These are phyloP conservation scores for Suillus lakei DNA, from an alignment of 768 basidiomycete genomes.

Conservation along the genomic window DNA sequence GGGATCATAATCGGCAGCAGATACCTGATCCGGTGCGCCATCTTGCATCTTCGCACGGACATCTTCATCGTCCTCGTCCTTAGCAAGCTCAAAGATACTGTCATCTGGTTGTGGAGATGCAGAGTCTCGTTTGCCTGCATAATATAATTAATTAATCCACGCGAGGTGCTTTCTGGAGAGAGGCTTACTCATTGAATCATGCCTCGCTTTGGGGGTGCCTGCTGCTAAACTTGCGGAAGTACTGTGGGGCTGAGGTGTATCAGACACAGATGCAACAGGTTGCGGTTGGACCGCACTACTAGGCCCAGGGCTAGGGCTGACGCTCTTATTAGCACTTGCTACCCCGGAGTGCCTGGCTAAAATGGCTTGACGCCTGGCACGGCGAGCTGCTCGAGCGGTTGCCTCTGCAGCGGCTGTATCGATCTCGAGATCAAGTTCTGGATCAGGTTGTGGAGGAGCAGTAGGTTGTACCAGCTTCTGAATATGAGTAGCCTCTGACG, in stretches of 20 bases:
- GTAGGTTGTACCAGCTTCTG: slow-evolving; percentile 17
- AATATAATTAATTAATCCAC: slow-evolving; percentile 3
- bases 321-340: slow-evolving; percentile 45
- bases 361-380: slow-evolving; percentile 76
- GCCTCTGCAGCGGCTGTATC: slow-evolving; percentile 58
- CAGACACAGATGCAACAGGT: slow-evolving; percentile 61
- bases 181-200: slow-evolving; percentile 29
- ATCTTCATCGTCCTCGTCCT: slow-evolving; percentile 59
- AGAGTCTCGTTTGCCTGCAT: slow-evolving; percentile 54
- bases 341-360: slow-evolving; percentile 72
- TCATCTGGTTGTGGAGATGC: slow-evolving; percentile 63
- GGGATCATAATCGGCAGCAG: slow-evolving; percentile 93
- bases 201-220: slow-evolving; percentile 13
- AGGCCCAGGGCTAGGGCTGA: slow-evolving; percentile 63
- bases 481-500: slow-evolving; percentile 20
- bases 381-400: slow-evolving; percentile 65
- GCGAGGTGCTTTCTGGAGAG: neutral
- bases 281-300: slow-evolving; percentile 78
- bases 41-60: slow-evolving; percentile 51
- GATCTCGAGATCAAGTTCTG: slow-evolving; percentile 57
- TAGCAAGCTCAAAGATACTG: slow-evolving; percentile 68
- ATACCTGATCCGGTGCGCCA: slow-evolving; percentile 68
- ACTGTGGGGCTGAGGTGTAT: slow-evolving; percentile 62
- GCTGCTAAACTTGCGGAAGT: slow-evolving; percentile 31
- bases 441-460: slow-evolving; percentile 37